These are phyloP conservation scores for Ceratocystis ficicola DNA, from an alignment of 2,329 filamentous ascomycete genomes.

Conservation along the genomic window DNA sequence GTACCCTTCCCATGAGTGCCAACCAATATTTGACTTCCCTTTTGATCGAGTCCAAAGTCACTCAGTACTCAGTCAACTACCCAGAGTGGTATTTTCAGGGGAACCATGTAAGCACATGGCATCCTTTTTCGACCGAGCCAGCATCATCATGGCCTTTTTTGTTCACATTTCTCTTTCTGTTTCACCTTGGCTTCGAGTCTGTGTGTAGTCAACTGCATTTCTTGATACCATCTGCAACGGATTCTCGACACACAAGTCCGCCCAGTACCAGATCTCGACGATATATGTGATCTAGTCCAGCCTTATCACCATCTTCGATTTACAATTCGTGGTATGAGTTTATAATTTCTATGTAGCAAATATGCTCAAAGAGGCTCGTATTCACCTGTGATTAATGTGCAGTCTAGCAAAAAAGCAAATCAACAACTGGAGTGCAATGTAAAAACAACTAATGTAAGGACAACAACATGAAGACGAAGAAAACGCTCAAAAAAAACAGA, in stretches of 20 bases:
- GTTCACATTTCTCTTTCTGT: not conserved
- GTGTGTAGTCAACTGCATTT: not conserved
- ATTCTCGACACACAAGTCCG: not conserved
- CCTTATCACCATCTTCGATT: not conserved
- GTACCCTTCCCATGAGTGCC: not conserved
- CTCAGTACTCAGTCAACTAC: not conserved
- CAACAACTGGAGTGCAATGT: not conserved
- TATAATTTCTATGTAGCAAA: too few relatives aligned
- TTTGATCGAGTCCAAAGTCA: not conserved
- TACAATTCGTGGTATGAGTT: not conserved
- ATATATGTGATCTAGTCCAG: not conserved
- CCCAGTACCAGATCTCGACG: not conserved
- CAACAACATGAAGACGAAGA: not conserved
- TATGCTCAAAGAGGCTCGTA: not conserved
- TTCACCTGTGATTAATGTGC: not conserved
- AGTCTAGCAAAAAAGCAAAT: not conserved
- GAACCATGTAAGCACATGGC: slow-evolving; percentile 7
- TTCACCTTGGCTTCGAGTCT: not conserved
- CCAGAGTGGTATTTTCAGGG: slow-evolving; percentile 17
- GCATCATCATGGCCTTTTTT: not conserved
- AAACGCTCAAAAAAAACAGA: slow-evolving; percentile 11
- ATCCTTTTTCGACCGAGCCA: not conserved
- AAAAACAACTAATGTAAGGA: not conserved
- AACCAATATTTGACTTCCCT: not conserved
- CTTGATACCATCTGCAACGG: slow-evolving; percentile 6